Evolutionary conservation across 2,329 filamentous ascomycete genomes (phyloP).

Genomic region (Pseudogymnoascus sp.): DNA sequence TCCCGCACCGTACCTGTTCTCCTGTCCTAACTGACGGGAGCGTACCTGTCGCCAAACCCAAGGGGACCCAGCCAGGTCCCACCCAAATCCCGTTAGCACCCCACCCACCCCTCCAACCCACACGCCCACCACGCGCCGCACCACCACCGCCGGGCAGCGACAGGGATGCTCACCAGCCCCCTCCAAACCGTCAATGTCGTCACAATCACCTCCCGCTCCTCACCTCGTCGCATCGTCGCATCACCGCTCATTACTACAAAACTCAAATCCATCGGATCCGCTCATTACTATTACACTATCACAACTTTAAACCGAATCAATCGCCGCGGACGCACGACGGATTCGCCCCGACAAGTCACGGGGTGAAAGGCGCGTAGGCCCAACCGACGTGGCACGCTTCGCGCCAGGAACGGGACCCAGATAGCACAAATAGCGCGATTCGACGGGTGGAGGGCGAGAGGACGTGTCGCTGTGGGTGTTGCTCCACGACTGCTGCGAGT

Average conservation of each 20-base stretch:
- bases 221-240: not conserved
- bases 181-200: not conserved
- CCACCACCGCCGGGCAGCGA: not conserved
- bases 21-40: not conserved
- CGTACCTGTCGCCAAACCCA: not conserved
- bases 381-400: constrained; percentile 1
- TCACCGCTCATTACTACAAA: not conserved
- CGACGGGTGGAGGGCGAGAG: not conserved
- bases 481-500: not conserved
- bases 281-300: not conserved
- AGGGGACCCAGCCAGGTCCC: not conserved
- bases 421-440: not conserved
- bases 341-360: not conserved
- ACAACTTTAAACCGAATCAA: not conserved
- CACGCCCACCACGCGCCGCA: not conserved
- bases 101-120: not conserved
- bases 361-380: not conserved
- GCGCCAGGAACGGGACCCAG: not conserved
- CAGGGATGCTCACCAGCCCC: not conserved
- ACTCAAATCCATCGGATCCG: not conserved
- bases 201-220: not conserved
- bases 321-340: not conserved
- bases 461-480: constrained; percentile 6
- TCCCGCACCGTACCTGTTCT: not conserved
- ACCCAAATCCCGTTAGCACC: constrained; percentile 6